phyloP scores from a whole-genome alignment of 75 land plant species.

The Picea glauca region DNA sequence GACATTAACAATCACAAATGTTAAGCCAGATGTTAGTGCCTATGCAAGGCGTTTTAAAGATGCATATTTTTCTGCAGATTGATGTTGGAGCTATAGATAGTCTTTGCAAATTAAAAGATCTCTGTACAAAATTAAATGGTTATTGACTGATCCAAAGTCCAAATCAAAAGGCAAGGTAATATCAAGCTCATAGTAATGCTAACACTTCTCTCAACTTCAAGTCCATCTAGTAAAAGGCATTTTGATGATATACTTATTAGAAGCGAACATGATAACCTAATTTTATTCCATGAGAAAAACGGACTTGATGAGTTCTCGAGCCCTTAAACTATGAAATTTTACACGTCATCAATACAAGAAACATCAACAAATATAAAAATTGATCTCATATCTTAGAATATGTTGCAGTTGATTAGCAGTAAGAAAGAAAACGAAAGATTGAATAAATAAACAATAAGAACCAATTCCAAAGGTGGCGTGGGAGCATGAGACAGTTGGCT shows the following conservation, averaged over 20 bases:
- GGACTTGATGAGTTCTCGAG: constrained; percentile 36
- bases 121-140: no score
- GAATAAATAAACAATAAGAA: no score
- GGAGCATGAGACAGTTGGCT: no score
- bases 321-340: constrained; percentile 62
- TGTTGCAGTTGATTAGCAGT: constrained; percentile 51
- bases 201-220: constrained; percentile 33
- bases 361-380: constrained; percentile 47
- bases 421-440: background rate
- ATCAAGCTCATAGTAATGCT: constrained; percentile 42
- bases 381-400: constrained; percentile 76
- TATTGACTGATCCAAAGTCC: no score
- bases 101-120: no score
- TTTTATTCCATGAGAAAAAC: constrained; percentile 80
- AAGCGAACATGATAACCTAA: constrained; percentile 58
- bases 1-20: no score
- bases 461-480: no score
- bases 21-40: no score
- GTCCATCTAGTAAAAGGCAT: constrained; percentile 46
- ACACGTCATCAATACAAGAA: constrained; percentile 25
- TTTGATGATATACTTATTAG: constrained; percentile 87
- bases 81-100: no score
- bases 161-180: constrained; percentile 33
- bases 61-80: no score
- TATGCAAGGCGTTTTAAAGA: no score